Evolutionary conservation across 768 basidiomycete genomes (phyloP).

Genomic region (Trametopsis cervina): DNA sequence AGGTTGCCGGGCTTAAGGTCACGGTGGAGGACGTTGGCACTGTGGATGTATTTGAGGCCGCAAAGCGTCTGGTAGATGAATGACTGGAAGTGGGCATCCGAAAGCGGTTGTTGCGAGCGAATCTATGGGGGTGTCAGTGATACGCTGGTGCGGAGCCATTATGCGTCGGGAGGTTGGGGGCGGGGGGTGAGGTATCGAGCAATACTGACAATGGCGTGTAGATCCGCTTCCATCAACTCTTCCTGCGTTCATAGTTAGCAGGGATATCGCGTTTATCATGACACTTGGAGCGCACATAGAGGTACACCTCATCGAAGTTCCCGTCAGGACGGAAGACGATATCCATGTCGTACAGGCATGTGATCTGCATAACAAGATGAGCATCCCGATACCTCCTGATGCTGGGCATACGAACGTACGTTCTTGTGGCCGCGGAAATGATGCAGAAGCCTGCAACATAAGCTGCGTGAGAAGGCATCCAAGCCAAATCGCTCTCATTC

Average conservation of each 20-base stretch:
- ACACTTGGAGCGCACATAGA: conserved; percentile 70
- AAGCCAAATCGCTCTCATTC: neutral
- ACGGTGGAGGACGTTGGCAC: conserved; percentile 94
- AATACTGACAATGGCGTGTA: conserved; percentile 88
- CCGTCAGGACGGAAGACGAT: conserved; percentile 89
- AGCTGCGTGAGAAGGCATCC: conserved; percentile 15
- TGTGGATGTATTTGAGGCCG: conserved; percentile 97
- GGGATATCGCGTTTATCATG: no score
- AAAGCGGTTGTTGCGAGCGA: conserved; percentile 81
- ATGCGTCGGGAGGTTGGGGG: neutral
- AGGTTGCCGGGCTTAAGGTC: conserved; percentile 94
- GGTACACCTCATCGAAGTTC: conserved; percentile 95
- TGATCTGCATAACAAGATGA: conserved; percentile 51
- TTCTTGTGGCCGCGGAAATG: conserved; percentile 99
- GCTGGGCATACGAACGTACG: conserved; percentile 36
- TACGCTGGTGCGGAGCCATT: conserved; percentile 2
- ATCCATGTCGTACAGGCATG: conserved; percentile 97
- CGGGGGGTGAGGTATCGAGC: no score
- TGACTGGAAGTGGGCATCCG: conserved; percentile 89
- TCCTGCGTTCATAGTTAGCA: conserved; percentile 50
- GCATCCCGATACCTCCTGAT: conserved; percentile 16
- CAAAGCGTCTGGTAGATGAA: conserved; percentile 99
- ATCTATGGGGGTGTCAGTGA: conserved; percentile 39
- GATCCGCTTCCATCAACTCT: conserved; percentile 99
- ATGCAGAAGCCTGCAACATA: conserved; percentile 64